Base-by-base conservation (phyloP, 23 red algal genomes). In the Cyanidioschyzon merolae region DNA sequence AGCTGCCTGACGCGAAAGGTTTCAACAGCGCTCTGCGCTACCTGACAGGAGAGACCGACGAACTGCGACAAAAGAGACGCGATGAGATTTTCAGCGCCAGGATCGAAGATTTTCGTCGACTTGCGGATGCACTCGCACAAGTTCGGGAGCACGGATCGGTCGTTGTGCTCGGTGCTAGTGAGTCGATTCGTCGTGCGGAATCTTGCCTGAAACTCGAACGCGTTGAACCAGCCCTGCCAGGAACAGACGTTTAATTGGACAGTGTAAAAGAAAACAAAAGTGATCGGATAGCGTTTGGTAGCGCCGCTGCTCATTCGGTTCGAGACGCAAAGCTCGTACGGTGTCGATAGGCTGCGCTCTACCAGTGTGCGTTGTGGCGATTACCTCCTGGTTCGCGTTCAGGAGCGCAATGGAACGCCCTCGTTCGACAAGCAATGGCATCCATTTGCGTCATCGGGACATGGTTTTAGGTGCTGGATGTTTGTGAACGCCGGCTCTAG, bases 1-100 rank as follows among this genome's bases (percentile, higher is more conserved):
- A 89, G 51, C 79, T 96, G 58, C 92, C 92, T 34, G 92, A 96
- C 79, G 76, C 77, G 18, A 96, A 96, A 78, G 92, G 92, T 24
- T 96, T 84, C 76, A 84, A 76, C 17, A 84, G 77, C 1, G 58
- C 76, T 0, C 57, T 91, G n/a, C 79, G 88, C 34, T 75, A 83
- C 30, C 59, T 96, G 24, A 81, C 59, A 18, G 88, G 88, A 34
- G 84, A 90, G 30, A 87, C 92, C 18, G 87, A 96, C 59, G 92
- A 96, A 37, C 68, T 90, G 40, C 87, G 88, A 41, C 92, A 96
- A 58, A 40, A 89, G 40, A 80, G 88, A 27, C 71, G 92, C 21
- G 92, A 96, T 30, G 59, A 96, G 75, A 85, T 96, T 35, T 83
- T 96, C 21, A 67, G 32, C 37, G 83, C 83, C 39, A 74, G 78